phyloP scores from a whole-genome alignment of 768 basidiomycete species.

The Chalciporus chontae region DNA sequence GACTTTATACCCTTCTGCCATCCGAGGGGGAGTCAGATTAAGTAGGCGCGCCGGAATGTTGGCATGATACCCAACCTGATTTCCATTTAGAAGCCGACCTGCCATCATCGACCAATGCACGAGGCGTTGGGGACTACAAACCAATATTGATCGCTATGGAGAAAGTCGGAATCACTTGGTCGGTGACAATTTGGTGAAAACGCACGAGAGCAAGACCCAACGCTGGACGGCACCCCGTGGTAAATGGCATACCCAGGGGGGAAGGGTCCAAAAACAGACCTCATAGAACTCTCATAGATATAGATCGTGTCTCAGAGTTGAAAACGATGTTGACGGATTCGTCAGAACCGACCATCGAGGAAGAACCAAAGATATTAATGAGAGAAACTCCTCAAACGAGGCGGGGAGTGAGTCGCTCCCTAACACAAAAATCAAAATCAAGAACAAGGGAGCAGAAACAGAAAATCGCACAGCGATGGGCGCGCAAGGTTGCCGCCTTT shows the following conservation, averaged over 20 bases:
- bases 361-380: too few relatives aligned
- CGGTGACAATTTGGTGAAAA: conserved; percentile 8
- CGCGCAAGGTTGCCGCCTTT: too few relatives aligned
- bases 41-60: conserved; percentile 13
- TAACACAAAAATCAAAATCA: background rate
- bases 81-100: conserved; percentile 16
- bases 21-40: background rate
- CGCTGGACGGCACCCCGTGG: background rate
- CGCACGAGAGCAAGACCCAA: background rate
- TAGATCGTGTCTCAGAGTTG: background rate
- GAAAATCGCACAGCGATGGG: background rate
- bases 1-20: conserved; percentile 8
- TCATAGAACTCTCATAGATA: too few relatives aligned
- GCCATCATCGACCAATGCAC: conserved; percentile 22
- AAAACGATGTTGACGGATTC: background rate
- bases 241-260: background rate
- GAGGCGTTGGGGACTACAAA: conserved; percentile 19
- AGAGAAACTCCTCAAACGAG: too few relatives aligned
- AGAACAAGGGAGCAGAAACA: background rate
- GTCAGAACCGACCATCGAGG: too few relatives aligned
- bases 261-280: background rate
- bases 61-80: conserved; percentile 10
- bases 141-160: conserved; percentile 8
- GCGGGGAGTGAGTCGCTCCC: background rate
- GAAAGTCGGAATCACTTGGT: background rate